Evolutionary conservation across 495 filamentous ascomycete genomes (phyloP).

Genomic region (Trichoderma orchidacearum): DNA sequence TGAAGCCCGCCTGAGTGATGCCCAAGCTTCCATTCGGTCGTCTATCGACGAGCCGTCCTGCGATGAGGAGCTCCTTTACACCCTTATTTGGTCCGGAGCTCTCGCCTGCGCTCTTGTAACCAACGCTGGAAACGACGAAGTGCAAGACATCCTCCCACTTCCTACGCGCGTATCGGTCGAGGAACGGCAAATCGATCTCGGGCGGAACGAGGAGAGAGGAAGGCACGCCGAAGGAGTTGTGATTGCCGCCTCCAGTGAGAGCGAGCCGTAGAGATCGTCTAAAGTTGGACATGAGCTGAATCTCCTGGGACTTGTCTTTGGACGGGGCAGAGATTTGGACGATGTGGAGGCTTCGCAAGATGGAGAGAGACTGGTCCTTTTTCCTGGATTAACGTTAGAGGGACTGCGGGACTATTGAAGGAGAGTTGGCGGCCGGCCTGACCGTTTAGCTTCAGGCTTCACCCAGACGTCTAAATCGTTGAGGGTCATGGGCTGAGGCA

Average conservation of each 20-base stretch:
- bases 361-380: slow-evolving; percentile 66
- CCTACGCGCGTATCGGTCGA: slow-evolving; percentile 75
- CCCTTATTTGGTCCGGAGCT: slow-evolving; percentile 50
- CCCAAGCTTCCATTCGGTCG: slow-evolving; percentile 35
- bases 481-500: slow-evolving; percentile 59
- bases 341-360: slow-evolving; percentile 75
- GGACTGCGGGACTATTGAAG: not conserved
- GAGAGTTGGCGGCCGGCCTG: not conserved
- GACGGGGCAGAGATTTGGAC: slow-evolving; percentile 43
- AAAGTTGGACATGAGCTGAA: slow-evolving; percentile 64
- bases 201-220: slow-evolving; percentile 43
- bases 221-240: slow-evolving; percentile 82
- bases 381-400: slow-evolving; percentile 30
- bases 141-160: slow-evolving; percentile 95
- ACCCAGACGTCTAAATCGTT: slow-evolving; percentile 77
- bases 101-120: slow-evolving; percentile 19
- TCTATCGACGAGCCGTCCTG: slow-evolving; percentile 64
- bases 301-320: slow-evolving; percentile 45
- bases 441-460: slow-evolving; percentile 47
- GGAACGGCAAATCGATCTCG: slow-evolving; percentile 46
- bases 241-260: slow-evolving; percentile 70
- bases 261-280: slow-evolving; percentile 64
- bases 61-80: slow-evolving; percentile 68
- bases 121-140: slow-evolving; percentile 64
- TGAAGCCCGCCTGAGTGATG: slow-evolving; percentile 87